Conservation (phyloP, 768 basidiomycete species). For the Tricholoma hemisulphureum region DNA sequence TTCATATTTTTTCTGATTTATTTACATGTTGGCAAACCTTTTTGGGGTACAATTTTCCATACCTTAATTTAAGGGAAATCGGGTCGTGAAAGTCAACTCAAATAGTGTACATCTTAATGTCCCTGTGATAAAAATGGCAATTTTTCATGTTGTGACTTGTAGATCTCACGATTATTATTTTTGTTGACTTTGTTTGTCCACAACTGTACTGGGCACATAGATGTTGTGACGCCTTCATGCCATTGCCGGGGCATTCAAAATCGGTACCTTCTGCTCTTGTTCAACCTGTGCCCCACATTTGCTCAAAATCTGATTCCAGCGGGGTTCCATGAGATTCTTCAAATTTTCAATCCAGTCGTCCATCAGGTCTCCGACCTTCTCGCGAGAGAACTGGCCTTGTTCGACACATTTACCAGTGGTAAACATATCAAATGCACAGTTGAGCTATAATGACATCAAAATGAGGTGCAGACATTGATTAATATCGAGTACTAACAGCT, state of each 20-base stretch:
- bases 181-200: too few relatives aligned
- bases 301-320: background rate
- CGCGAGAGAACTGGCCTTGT: background rate
- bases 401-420: background rate
- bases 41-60: background rate
- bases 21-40: background rate
- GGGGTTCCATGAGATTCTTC: background rate
- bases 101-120: too few relatives aligned
- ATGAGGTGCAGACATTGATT: background rate
- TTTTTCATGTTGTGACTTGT: background rate
- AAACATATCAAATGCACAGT: background rate
- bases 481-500: background rate
- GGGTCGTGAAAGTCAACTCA: too few relatives aligned
- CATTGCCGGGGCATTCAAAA: background rate
- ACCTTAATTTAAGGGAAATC: background rate
- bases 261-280: background rate
- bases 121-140: background rate
- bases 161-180: background rate
- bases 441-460: background rate
- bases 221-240: background rate
- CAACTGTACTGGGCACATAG: background rate
- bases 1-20: slow-evolving; percentile 4
- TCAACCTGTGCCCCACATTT: background rate
- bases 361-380: background rate
- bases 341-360: background rate